Base-by-base conservation (phyloP, 2,329 filamentous ascomycete genomes). In the Fusarium virguliforme region DNA sequence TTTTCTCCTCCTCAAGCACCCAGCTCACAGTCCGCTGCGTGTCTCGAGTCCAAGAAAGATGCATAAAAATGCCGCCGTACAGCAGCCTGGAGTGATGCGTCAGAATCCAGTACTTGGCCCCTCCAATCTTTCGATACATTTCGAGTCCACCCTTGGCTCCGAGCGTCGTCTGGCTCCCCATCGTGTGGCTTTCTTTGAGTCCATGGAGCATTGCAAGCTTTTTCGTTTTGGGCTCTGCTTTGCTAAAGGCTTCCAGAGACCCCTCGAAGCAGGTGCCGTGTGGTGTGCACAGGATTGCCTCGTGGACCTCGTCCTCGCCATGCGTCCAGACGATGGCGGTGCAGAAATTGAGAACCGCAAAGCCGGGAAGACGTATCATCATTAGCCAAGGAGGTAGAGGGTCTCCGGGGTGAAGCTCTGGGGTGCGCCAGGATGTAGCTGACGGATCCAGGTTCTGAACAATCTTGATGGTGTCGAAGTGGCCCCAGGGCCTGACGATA, bases 201-300 rank as follows among this genome's bases (percentile, higher is more conserved):
- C 74, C 72, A 22, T 77, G 74, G 1, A 77, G 50, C 69, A 77
- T 71, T 1, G 72, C 75, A 0, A 77, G 58, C 58, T 75, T 76
- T 28, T 66, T 57, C 4, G 69, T 76, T 41, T 57, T 62, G 5
- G 75, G 74, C 4, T 66, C 58, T 7, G 75, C 56, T 2, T 59
- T 13, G 2, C 72, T 62, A 15, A 77, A 77, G 1, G 71, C 67
- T 7, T 76, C 48, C 2, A 76, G 46, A 4, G 65, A 62, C 4
- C 62, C 60, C 8, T 75, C 72, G 6, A 70, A 58, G 3, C 62
- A 56, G 0, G 71, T 67, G 1, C 75, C 75, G 4, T 77, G 74
- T 1, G 75, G 74, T 1, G 75, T 70, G 6, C 64, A 34, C 1
- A 77, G n/a, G 2, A 77, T 64, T 1, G 59, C 64, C 54, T 77